Evolutionary conservation across 1,139 yeast genomes (phyloP).

Genomic region (Nakaseomyces delphensis): DNA sequence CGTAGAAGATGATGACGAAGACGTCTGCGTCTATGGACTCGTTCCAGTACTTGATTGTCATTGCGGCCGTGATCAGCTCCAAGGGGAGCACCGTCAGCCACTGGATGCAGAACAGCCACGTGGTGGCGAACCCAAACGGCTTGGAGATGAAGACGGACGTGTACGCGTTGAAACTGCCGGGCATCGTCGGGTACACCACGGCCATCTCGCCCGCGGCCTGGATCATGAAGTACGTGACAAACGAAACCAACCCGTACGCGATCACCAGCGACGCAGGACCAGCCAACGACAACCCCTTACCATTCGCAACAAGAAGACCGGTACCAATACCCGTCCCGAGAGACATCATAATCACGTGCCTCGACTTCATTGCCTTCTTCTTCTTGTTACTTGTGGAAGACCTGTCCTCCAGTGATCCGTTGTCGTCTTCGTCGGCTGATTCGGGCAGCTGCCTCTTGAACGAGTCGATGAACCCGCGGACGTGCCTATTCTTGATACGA

Average conservation of each 20-base stretch:
- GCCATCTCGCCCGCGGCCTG: slow-evolving; percentile 80
- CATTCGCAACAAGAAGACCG: slow-evolving; percentile 68
- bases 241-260: slow-evolving; percentile 58
- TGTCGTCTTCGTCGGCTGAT: slow-evolving; percentile 13
- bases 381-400: slow-evolving; percentile 8
- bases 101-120: slow-evolving; percentile 72
- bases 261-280: slow-evolving; percentile 74
- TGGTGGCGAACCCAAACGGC: slow-evolving; percentile 73
- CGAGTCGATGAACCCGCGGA: slow-evolving; percentile 22
- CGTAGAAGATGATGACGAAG: slow-evolving; percentile 53
- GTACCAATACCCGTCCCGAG: slow-evolving; percentile 81
- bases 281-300: slow-evolving; percentile 52
- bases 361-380: slow-evolving; percentile 39
- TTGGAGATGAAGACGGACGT: slow-evolving; percentile 56
- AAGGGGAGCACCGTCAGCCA: slow-evolving; percentile 74
- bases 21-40: slow-evolving; percentile 50
- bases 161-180: slow-evolving; percentile 70
- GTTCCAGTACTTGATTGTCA: slow-evolving; percentile 63
- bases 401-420: slow-evolving; percentile 6
- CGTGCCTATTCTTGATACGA: slow-evolving; percentile 3
- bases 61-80: slow-evolving; percentile 69
- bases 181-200: slow-evolving; percentile 59
- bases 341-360: slow-evolving; percentile 61
- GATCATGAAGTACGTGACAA: slow-evolving; percentile 61
- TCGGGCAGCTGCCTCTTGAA: slow-evolving; percentile 14